Base-by-base conservation (phyloP, 192 early-diverging fungal species). In the Mortierella claussenii region DNA sequence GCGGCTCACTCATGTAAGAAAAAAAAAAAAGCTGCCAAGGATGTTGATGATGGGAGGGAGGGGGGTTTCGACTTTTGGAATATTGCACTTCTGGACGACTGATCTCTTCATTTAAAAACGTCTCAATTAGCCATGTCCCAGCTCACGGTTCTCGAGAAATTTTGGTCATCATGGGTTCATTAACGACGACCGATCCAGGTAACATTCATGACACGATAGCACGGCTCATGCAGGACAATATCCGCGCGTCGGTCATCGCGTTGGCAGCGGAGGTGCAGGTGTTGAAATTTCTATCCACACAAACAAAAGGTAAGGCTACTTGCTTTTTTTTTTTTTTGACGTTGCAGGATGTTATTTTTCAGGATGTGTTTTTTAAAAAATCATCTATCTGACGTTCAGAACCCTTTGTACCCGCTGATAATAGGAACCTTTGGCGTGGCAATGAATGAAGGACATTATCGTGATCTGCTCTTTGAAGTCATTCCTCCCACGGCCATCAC, bases 121-220 rank as follows among this genome's bases (percentile, higher is more conserved):
- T 49, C 47, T 21, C 47, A 23, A 31, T 28, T 62, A 81, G 79
- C 37, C 87, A 96, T 59, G 93, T 95, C n/a, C 96, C 96, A 11
- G 82, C 88, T 4, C 97, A 99, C 60, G 95, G 95, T 48, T 89
- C 91, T 2, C 86, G 92, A 21, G 97, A 99, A 68, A 86, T 97
- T 42, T 61, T 98, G 3, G 81, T 96, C n/a, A 82, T 99, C 1
- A 90, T 91, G 68, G 95, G 91, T 1, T 91, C 96, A 0, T 82
- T 99, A 26, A 95, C 94, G 2, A 94, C 97, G 0, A 97, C 95
- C 67, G 97, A 99, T 73, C 97, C 97, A 5, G 93, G 91, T 2
- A 89, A 99, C 55, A 96, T 99, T 28, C 83, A 89, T 55, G 87
- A 92, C 33, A 98, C 97, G 0, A 85, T 97, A 40, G 78, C 81